Conservation (phyloP, 257 asterid species). For the Ajuga chamaepitys region DNA sequence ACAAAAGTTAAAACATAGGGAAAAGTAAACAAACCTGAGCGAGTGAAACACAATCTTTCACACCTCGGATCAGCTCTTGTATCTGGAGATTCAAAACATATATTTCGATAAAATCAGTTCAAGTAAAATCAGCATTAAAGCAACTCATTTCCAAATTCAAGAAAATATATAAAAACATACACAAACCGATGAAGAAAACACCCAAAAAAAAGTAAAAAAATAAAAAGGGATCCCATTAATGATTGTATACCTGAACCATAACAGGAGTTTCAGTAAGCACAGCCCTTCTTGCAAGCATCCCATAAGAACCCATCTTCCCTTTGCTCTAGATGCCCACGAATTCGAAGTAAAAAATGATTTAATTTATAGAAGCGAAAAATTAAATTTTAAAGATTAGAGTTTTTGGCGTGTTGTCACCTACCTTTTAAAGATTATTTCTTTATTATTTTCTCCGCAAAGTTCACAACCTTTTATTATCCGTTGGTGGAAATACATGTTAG, state of each 20-base stretch:
- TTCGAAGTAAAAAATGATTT: neutral
- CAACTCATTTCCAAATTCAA: neutral
- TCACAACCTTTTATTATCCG: neutral
- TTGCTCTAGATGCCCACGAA: constrained; percentile 6
- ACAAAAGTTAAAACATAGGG: constrained; percentile 26
- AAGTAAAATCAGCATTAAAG: constrained; percentile 10
- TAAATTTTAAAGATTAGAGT: neutral
- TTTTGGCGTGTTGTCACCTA: constrained; percentile 31
- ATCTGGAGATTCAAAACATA: constrained; percentile 48
- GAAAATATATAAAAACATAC: neutral
- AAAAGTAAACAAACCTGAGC: constrained; percentile 88
- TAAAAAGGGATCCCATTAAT: constrained; percentile 16
- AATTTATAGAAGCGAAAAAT: neutral
- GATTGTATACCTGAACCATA: constrained; percentile 70
- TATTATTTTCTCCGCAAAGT: neutral
- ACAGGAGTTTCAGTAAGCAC: constrained; percentile 77
- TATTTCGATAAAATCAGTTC: neutral
- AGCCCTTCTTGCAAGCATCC: constrained; percentile 78
- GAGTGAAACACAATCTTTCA: constrained; percentile 69
- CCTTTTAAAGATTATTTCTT: constrained; percentile 18
- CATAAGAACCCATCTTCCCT: constrained; percentile 66
- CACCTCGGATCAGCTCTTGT: constrained; percentile 76
- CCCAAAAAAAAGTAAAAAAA: neutral
- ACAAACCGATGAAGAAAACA: constrained; percentile 5
- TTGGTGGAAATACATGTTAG: neutral